Percentiles rank a stretch among this genome's conserved stretches.
These are phyloP conservation scores for Pythium sukuiense DNA, from an alignment of 352 stramenopile genomes.

Conservation along the genomic window DNA sequence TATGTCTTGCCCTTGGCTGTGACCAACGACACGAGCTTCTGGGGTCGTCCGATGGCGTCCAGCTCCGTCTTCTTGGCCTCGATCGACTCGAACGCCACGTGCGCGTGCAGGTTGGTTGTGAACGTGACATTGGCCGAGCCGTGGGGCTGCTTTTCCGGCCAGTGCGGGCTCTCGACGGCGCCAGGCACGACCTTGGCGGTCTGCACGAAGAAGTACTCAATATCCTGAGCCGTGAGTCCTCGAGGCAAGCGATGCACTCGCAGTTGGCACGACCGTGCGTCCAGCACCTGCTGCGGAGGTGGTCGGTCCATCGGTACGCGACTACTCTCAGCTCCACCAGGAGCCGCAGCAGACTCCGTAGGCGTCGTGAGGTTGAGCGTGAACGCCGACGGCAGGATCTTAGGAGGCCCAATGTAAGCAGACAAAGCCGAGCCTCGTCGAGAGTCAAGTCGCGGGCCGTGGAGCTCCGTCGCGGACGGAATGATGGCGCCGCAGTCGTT, in stretches of 20 bases:
- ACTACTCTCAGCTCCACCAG: background rate
- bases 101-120: slow-evolving; percentile 54
- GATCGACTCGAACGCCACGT: slow-evolving; percentile 62
- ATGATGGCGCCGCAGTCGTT: slow-evolving; percentile 65
- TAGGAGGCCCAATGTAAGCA: slow-evolving; percentile 36
- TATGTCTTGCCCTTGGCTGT: slow-evolving; percentile 66
- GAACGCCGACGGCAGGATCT: slow-evolving; percentile 50
- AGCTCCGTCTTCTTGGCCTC: slow-evolving; percentile 29
- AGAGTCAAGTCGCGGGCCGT: slow-evolving; percentile 35
- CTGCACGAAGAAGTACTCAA: slow-evolving; percentile 71
- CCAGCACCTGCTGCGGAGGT: slow-evolving; percentile 17
- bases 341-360: slow-evolving; percentile 4
- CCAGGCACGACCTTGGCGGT: slow-evolving; percentile 61
- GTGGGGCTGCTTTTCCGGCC: slow-evolving; percentile 60
- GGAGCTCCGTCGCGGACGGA: slow-evolving; percentile 60
- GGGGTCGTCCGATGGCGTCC: slow-evolving; percentile 65
- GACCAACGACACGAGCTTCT: slow-evolving; percentile 71
- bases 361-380: slow-evolving; percentile 29
- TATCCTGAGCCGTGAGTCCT: slow-evolving; percentile 57
- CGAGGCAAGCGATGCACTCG: slow-evolving; percentile 76
- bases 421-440: background rate
- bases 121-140: slow-evolving; percentile 77
- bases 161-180: slow-evolving; percentile 66
- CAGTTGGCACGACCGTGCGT: slow-evolving; percentile 63
- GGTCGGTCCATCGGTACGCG: slow-evolving; percentile 21